A percentile compares a stretch with the other conserved stretches of the same genome.
phyloP scores from a whole-genome alignment of 768 basidiomycete genomes.

The Tulasnella sp. region DNA sequence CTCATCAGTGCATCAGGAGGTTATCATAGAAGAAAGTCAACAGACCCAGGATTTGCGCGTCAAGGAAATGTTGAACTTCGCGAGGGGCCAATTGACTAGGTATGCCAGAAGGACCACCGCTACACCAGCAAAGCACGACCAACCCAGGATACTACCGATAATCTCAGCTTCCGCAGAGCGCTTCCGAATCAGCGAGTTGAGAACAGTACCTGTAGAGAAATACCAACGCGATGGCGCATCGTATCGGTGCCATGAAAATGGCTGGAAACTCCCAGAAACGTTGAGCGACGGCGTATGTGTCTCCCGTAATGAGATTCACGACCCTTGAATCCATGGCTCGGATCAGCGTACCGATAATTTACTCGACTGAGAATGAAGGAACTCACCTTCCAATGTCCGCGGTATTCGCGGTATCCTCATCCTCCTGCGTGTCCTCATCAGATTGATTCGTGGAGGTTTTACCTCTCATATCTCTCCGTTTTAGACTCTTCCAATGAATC shows the following conservation, averaged over 20 bases:
- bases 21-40: background rate
- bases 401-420: constrained; percentile 1
- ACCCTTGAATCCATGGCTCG: constrained; percentile 56
- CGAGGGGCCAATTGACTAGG: constrained; percentile 36
- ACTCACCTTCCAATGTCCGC: constrained; percentile 13
- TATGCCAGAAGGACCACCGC: constrained; percentile 50
- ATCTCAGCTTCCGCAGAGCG: constrained; percentile 24
- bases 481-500: constrained; percentile 57
- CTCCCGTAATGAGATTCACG: constrained; percentile 65
- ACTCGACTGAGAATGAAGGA: background rate
- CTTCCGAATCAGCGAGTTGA: background rate
- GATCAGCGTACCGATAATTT: constrained; percentile 2
- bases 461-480: constrained; percentile 45
- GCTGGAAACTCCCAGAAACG: constrained; percentile 64
- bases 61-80: constrained; percentile 47
- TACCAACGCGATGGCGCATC: constrained; percentile 50
- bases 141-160: constrained; percentile 50
- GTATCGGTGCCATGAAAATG: constrained; percentile 49
- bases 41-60: constrained; percentile 29
- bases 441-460: constrained; percentile 25
- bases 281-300: constrained; percentile 57
- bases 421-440: constrained; percentile 18
- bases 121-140: constrained; percentile 65
- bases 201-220: constrained; percentile 63
- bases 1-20: background rate